These are phyloP conservation scores for Encephalitozoon hellem DNA, from an alignment of 371 early-diverging fungal species.

Conservation along the genomic window DNA sequence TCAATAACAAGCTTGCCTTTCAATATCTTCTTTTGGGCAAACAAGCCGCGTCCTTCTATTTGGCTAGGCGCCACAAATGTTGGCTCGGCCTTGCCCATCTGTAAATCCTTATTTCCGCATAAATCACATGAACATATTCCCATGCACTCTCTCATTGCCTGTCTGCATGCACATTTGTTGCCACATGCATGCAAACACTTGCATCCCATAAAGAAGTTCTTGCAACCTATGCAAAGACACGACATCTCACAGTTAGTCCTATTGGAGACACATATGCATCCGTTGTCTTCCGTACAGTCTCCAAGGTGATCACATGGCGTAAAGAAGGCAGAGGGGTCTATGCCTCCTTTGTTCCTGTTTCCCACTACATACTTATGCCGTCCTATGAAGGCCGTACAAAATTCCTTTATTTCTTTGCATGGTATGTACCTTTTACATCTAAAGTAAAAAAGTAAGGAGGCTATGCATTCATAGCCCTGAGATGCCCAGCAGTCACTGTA, in stretches of 20 bases:
- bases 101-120: constrained; percentile 12
- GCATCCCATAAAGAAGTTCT: constrained; percentile 21
- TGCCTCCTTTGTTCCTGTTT: not conserved
- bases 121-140: constrained; percentile 19
- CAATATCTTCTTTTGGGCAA: constrained; percentile 63
- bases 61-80: constrained; percentile 7
- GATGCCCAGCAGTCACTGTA: not conserved
- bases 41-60: constrained; percentile 68
- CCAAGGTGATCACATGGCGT: constrained; percentile 42
- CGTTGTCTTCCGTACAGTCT: constrained; percentile 20
- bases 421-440: not conserved
- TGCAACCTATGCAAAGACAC: constrained; percentile 43
- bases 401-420: not conserved
- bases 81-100: not conserved
- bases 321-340: not conserved
- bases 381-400: not conserved
- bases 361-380: not conserved
- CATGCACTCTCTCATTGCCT: constrained; percentile 33
- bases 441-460: not conserved
- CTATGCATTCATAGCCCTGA: not conserved
- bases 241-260: constrained; percentile 33
- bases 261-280: constrained; percentile 39
- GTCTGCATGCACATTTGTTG: constrained; percentile 22
- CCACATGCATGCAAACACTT: constrained; percentile 10
- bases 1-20: constrained; percentile 68